Base-by-base conservation (phyloP, 2,329 filamentous ascomycete genomes). In the Ophiobolus disseminans region DNA sequence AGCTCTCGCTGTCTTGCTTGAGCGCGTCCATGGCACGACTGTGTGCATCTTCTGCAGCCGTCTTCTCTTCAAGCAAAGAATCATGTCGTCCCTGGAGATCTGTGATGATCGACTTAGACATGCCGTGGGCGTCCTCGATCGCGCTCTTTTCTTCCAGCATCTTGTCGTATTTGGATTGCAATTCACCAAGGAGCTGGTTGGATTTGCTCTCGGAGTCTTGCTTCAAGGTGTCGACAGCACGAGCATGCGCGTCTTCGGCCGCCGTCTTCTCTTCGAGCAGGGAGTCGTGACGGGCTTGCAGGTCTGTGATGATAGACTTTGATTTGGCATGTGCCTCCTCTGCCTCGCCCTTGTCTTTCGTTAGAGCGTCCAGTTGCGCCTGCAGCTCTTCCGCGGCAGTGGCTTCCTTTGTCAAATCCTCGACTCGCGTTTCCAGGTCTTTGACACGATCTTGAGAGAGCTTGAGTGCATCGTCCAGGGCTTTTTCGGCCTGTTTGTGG, bases 161-260 rank as follows among this genome's bases (percentile, higher is more conserved):
- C 2, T 45, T 39, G 20, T 62, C 56, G 35, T 59, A 66, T 43
- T 66, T 66, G 10, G 56, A 48, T 40, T 69, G 66, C 11, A 70
- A 28, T 11, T 68, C 63, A 17, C 53, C 54, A 1, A 72, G 55
- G 5, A 62, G 50, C 26, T 65, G 53, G 38, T 66, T 70, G 1
- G 65, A 62, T 4, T 56, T 40, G 28, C 53, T 58, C 4, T 69
- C 64, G 8, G 64, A 68, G 7, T 71, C 63, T 28, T 63, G 42
- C 46, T 69, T 70, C 40, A 72, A 37, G 11, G 63, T 53, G 21
- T 70, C 64, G 17, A 73, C 46, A 0, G 65, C 62, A 14, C 57
- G 60, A 28, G 40, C 53, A 20, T 73, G 68, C 4, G 64, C 57
- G 25, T 70, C 63, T 43, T 70, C 63, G 4, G 63, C 65, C 13